Conservation (phyloP, 2,329 filamentous ascomycete genomes). For the Orbilia ellipsospora region DNA sequence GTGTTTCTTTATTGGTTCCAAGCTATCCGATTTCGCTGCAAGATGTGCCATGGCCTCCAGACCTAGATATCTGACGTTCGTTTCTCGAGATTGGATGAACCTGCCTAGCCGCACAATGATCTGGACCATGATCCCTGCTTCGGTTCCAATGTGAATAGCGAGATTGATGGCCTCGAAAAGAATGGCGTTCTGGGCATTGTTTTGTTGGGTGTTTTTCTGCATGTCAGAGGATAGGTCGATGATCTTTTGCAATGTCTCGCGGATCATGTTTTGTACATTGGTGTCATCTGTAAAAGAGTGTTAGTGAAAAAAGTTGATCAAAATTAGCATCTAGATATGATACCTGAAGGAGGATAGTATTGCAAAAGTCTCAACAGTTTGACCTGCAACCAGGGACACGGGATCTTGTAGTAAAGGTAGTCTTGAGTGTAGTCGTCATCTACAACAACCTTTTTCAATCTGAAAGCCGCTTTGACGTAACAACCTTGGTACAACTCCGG, state of each 20-base stretch:
- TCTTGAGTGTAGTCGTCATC: conserved; percentile 89
- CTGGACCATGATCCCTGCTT: conserved; percentile 93
- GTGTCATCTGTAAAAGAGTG: conserved; percentile 76
- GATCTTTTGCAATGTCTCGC: conserved; percentile 89
- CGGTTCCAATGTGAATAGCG: conserved; percentile 95
- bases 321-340: conserved; percentile 58
- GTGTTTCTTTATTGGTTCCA: conserved; percentile 98
- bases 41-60: conserved; percentile 98
- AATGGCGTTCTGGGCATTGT: conserved; percentile 97
- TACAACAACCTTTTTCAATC: conserved; percentile 88
- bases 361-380: conserved; percentile 91
- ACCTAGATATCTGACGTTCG: conserved; percentile 94
- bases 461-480: conserved; percentile 90
- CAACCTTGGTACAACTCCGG: conserved; percentile 93
- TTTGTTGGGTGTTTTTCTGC: conserved; percentile 98
- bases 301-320: conserved; percentile 47
- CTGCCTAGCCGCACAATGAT: conserved; percentile 90
- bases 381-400: conserved; percentile 97
- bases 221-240: conserved; percentile 90
- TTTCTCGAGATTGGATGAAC: conserved; percentile 96
- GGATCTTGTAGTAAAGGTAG: conserved; percentile 99
- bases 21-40: conserved; percentile 88
- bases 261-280: conserved; percentile 88
- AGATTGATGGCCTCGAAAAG: conserved; percentile 98
- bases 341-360: conserved; percentile 94